Base-by-base conservation (phyloP, 768 basidiomycete species). In the Tylopilus intermedius region DNA sequence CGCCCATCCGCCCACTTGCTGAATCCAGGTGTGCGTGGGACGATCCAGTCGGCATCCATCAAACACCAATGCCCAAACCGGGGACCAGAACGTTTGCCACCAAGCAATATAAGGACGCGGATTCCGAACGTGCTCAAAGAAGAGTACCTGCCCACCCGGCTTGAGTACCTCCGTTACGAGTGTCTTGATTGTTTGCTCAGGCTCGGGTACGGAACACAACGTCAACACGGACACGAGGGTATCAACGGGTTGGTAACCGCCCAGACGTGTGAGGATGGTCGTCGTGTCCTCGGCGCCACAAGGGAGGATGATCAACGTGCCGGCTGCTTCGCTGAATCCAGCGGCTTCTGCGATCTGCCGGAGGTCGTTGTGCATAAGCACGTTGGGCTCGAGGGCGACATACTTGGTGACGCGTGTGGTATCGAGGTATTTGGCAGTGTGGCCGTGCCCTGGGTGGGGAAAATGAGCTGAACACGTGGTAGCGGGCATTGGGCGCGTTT, bases 61-160 rank as follows among this genome's bases (percentile, higher is more conserved):
- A 50, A 84, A 81, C 1, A 71, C 67, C 1, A 74, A 38, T 5
- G 63, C 62, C 88, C 88, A 90, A 4, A 88, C 5, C 0, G 87
- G 87, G 2, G 83, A 76, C 88, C 86, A 89, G 45, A 86, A 75
- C 0, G 72, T 55, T 66, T 90, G 88, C 86, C 86, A 89, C 79
- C 81, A 79, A 8, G 78, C 78, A 2, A 87, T 78, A 55, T 84
- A 80, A 7, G 59, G 48, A 0, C 68, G 65, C 1, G 72, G 77
- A 57, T 76, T 84, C 47, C 74, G 67, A 9, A 90, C 84, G 55
- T 90, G 88, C 65, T 90, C 88, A 54, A 81, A 83, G 59, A 82
- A 82, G 15, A 90, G 70, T 0, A 90, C 50, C 47, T 77, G 72
- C 0, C 88, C 88, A 0, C 85, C 83, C 0, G 86, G 77, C 53